A percentile compares a stretch with the other conserved stretches of the same genome.
Evolutionary conservation across 306 rosid genomes (phyloP).

Genomic region (Cucumis sativus): Cucumber_9930_V3 NC_026657.2:38154001-38154500

Average conservation of each 20-base stretch:
- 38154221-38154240: constrained; percentile 51
- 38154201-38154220: constrained; percentile 55
- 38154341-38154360: constrained; percentile 67
- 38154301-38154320: constrained; percentile 67
- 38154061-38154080: constrained; percentile 54
- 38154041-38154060: constrained; percentile 60
- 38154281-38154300: constrained; percentile 79
- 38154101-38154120: constrained; percentile 57
- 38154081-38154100: constrained; percentile 48
- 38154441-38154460: constrained; percentile 57
- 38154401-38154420: constrained; percentile 52
- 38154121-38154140: constrained; percentile 52
- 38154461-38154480: constrained; percentile 37
- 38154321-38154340: constrained; percentile 62
- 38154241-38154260: constrained; percentile 54
- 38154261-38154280: constrained; percentile 41
- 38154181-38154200: constrained; percentile 55
- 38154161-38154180: constrained; percentile 48
- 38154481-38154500: constrained; percentile 53
- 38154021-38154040: constrained; percentile 32
- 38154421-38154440: constrained; percentile 49
- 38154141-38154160: constrained; percentile 29
- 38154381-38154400: constrained; percentile 48
- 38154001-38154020: constrained; percentile 50
- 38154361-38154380: constrained; percentile 45